Evolutionary conservation across 2,329 filamentous ascomycete species (phyloP), one percentile per base, ranked within the genome.

Genomic region (Neonectria magnoliae): DNA sequence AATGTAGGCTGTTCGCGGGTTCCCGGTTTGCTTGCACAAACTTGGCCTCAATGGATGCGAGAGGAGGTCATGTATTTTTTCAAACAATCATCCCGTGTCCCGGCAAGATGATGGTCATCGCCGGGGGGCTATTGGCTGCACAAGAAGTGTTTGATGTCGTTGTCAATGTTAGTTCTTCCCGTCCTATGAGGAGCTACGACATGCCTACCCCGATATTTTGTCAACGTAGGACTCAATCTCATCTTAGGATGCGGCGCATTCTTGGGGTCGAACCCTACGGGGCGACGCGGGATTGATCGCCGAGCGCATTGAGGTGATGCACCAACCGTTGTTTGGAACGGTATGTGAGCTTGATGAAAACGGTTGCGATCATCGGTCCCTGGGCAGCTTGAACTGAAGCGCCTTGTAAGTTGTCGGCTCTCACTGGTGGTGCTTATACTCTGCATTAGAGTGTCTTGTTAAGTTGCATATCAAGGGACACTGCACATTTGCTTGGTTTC

Each of bases 81-180:
- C 38, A 53, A 47, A 33, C 56, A 48, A 59, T 29, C 25, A 55
- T 56, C 33, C 25, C 52, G 14, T 33, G 50, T 54, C 48, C 47
- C 41, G 44, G 51, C 60, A 54, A 44, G 25, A 62, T 55, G 50
- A 47, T 57, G 48, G 25, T 31, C 61, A 48, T 29, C 53, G 58
- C 56, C 60, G 57, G 51, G 50, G 41, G 52, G 42, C 42, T 62
- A 51, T 13, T 45, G 45, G 31, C 29, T 41, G 52, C 54, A 41
- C 22, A 51, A 53, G 29, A 29, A 31, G 42, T 54, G 45, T 36
- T 58, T 51, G 11, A 48, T 50, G 22, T 20, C 20, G 38, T 18
- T 65, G 47, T 53, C 61, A n/a, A 36, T 27, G n/a, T 50, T 50
- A 41, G 11, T 13, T 18, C 16, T 25, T 48, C 33, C 29, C 45